Evolutionary conservation across 306 rosid species (phyloP).

Genomic region (Corylus americana): DNA sequence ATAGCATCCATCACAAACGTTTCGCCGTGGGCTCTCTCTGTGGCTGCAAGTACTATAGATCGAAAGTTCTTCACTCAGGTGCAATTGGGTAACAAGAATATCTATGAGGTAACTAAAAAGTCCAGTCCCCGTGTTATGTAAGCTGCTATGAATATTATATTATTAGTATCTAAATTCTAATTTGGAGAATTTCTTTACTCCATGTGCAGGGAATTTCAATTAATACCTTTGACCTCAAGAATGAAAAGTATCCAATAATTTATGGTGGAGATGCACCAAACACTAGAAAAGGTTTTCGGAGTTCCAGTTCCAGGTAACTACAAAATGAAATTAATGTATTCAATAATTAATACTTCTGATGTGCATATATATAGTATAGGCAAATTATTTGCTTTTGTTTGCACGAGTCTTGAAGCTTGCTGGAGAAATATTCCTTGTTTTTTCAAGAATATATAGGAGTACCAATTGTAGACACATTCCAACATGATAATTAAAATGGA

Average conservation of each 20-base stretch:
- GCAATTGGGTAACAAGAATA: constrained; percentile 7
- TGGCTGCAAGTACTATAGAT: constrained; percentile 23
- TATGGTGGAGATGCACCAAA: constrained; percentile 48
- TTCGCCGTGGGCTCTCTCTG: constrained; percentile 18
- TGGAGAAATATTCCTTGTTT: no score
- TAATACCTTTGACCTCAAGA: constrained; percentile 38
- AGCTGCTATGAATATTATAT: no score
- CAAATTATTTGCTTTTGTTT: no score
- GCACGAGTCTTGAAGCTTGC: no score
- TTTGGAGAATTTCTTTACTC: neutral
- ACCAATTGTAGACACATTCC: no score
- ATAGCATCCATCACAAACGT: neutral
- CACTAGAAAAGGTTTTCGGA: neutral
- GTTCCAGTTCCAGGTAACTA: constrained; percentile 33
- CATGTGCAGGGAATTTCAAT: constrained; percentile 44
- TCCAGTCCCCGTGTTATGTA: neutral
- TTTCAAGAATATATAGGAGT: no score
- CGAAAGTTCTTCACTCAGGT: constrained; percentile 10
- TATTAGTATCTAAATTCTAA: neutral
- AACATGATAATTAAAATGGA: no score
- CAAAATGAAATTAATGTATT: no score
- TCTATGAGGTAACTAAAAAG: constrained; percentile 6
- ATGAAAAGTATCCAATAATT: constrained; percentile 37
- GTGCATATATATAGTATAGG: no score
- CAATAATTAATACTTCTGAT: no score